Conservation (phyloP, 2,329 filamentous ascomycete species). For the Claviceps lovelessii region DNA sequence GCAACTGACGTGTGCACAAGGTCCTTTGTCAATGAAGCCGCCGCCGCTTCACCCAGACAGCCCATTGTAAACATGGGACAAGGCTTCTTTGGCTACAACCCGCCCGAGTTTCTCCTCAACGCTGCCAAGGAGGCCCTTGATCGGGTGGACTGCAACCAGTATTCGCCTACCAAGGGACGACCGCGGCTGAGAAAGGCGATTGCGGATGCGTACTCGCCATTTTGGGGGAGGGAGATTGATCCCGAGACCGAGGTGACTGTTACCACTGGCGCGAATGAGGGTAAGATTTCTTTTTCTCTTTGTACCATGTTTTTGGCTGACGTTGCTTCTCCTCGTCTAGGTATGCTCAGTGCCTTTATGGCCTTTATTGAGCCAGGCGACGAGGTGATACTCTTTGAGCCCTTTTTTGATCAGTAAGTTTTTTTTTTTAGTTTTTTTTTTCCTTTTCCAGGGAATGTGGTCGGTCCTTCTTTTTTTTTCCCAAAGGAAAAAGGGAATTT, state of each 20-base stretch:
- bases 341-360: constrained; percentile 97
- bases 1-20: constrained; percentile 19
- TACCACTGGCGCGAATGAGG: constrained; percentile 82
- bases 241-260: constrained; percentile 89
- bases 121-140: constrained; percentile 84
- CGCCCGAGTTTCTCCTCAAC: constrained; percentile 76
- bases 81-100: constrained; percentile 83
- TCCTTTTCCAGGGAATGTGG: not conserved
- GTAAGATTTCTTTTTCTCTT: not conserved
- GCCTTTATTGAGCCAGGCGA: constrained; percentile 88
- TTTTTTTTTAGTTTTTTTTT: not conserved
- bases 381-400: constrained; percentile 95
- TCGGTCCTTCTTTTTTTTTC: too few species aligned
- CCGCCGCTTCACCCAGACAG: constrained; percentile 46
- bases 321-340: constrained; percentile 1
- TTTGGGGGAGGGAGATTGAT: constrained; percentile 69
- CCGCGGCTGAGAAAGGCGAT: constrained; percentile 87
- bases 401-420: constrained; percentile 83
- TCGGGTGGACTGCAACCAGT: constrained; percentile 94
- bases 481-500: too few species aligned
- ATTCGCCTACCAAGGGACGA: constrained; percentile 87
- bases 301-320: not conserved
- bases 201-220: constrained; percentile 79
- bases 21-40: constrained; percentile 53
- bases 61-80: constrained; percentile 53